These are phyloP conservation scores for Apiospora phragmitis DNA, from an alignment of 2,329 filamentous ascomycete species.

Conservation along the genomic window DNA sequence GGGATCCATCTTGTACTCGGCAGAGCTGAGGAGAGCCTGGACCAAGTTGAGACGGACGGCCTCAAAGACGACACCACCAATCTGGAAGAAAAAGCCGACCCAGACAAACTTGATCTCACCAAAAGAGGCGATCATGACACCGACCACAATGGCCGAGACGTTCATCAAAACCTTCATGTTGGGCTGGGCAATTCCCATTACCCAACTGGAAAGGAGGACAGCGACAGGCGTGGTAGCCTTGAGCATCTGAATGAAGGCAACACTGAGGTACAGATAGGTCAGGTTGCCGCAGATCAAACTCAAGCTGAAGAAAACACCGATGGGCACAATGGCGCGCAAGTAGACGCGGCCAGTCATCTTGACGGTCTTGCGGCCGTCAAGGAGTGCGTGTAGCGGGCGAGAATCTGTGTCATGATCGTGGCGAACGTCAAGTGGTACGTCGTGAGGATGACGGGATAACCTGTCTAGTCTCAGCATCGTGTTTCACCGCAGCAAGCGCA, in stretches of 20 bases:
- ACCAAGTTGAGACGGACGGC: conserved; percentile 83
- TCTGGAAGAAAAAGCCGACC: conserved; percentile 77
- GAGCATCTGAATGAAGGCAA: conserved; percentile 98
- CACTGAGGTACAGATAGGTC: conserved; percentile 92
- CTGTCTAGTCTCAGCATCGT: conserved; percentile 41
- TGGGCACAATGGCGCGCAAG: conserved; percentile 88
- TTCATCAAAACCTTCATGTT: conserved; percentile 88
- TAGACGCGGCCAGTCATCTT: conserved; percentile 97
- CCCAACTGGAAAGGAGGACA: conserved; percentile 87
- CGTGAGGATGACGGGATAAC: conserved; percentile 78
- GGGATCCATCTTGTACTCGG: conserved; percentile 91
- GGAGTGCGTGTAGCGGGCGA: conserved; percentile 86
- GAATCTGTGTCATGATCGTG: conserved; percentile 88
- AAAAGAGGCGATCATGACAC: conserved; percentile 90
- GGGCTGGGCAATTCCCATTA: conserved; percentile 78
- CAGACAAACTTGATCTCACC: conserved; percentile 94
- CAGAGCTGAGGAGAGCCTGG: conserved; percentile 76
- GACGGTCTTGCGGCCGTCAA: conserved; percentile 92
- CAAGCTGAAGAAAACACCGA: conserved; percentile 93
- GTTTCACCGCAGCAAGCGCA: conserved; percentile 26
- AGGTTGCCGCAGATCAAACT: conserved; percentile 96
- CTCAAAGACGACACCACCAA: conserved; percentile 78
- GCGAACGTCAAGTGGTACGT: conserved; percentile 96
- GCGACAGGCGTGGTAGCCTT: conserved; percentile 97
- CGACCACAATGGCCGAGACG: conserved; percentile 90